Evolutionary conservation across 1,284 basidiomycete genomes (phyloP).

Genomic region (Phellinidium pouzarii): DNA sequence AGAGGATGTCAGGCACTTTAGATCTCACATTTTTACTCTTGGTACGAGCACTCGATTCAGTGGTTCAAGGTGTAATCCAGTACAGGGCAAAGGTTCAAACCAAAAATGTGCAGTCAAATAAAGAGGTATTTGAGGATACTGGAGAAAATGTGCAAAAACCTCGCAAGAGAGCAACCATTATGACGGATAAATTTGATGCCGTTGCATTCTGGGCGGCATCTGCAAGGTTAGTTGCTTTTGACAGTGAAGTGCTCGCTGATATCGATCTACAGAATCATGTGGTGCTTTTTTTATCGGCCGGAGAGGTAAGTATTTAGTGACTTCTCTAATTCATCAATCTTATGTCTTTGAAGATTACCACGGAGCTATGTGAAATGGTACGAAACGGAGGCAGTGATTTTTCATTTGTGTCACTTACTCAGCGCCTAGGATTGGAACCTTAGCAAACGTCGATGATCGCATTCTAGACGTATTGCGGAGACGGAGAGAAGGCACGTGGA

Average conservation of each 20-base stretch:
- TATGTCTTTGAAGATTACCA: slow-evolving; percentile 45
- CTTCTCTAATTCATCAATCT: not conserved
- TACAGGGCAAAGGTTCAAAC: slow-evolving; percentile 5
- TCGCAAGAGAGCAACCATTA: slow-evolving; percentile 21
- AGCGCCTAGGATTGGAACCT: slow-evolving; percentile 47
- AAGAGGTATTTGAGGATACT: slow-evolving; percentile 11
- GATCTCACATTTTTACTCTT: slow-evolving; percentile 62
- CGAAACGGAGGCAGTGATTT: not conserved
- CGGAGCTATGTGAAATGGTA: slow-evolving; percentile 66
- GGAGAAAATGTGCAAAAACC: not conserved
- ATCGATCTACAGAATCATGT: slow-evolving; percentile 60
- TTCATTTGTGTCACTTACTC: slow-evolving; percentile 3
- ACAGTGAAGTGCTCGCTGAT: not conserved
- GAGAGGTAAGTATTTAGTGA: slow-evolving; percentile 39
- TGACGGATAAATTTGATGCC: slow-evolving; percentile 52
- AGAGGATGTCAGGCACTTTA: slow-evolving; percentile 45
- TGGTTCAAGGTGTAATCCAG: slow-evolving; percentile 45
- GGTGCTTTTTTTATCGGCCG: slow-evolving; percentile 76
- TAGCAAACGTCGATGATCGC: slow-evolving; percentile 60
- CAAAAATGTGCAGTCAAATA: slow-evolving; percentile 22
- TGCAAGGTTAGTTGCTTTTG: slow-evolving; percentile 46
- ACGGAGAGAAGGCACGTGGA: slow-evolving; percentile 48
- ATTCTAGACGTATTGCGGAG: slow-evolving; percentile 47
- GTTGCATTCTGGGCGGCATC: slow-evolving; percentile 69
- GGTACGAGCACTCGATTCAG: slow-evolving; percentile 62